A percentile compares a stretch with the other conserved stretches of the same genome.
Conservation (phyloP, 495 filamentous ascomycete species). For the Penicillium verhagenii region DNA sequence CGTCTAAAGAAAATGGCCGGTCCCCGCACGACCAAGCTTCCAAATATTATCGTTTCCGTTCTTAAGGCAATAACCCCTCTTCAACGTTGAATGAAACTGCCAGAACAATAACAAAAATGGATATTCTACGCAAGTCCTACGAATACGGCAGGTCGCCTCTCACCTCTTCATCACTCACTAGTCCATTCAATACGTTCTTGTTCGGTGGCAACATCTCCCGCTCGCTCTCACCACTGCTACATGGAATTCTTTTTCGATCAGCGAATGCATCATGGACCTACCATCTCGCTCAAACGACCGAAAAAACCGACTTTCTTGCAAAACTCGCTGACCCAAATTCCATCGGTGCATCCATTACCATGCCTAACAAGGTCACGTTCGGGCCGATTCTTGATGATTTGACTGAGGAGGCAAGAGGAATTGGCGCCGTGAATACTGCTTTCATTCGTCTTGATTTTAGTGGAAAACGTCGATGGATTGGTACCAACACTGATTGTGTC, state of each 20-base stretch:
- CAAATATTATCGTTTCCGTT: not conserved
- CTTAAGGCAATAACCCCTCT: not conserved
- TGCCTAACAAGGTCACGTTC: conserved; percentile 65
- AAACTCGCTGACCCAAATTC: not conserved
- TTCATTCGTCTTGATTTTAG: conserved; percentile 44
- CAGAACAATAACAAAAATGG: conserved; percentile 6
- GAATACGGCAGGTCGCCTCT: conserved; percentile 8
- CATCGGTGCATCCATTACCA: conserved; percentile 59
- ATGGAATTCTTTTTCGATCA: conserved; percentile 51
- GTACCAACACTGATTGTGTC: conserved; percentile 65
- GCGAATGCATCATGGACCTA: conserved; percentile 51
- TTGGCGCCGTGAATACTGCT: conserved; percentile 64
- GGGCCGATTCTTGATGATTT: conserved; percentile 57
- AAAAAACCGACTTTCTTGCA: conserved; percentile 3
- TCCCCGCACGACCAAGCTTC: conserved; percentile 5
- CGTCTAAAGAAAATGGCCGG: not conserved
- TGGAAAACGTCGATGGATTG: conserved; percentile 46
- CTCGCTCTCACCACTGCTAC: conserved; percentile 59
- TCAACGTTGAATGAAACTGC: not conserved
- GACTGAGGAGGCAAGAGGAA: conserved; percentile 54
- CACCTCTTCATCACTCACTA: not conserved
- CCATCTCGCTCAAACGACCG: conserved; percentile 47
- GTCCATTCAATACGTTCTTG: conserved; percentile 7
- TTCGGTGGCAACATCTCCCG: conserved; percentile 47
- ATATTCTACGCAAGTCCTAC: conserved; percentile 8